Percentiles rank a stretch among this genome's conserved stretches.
Evolutionary conservation across 164 flowering plant genomes (phyloP).

Genomic region (Nymphaea colorata): DNA sequence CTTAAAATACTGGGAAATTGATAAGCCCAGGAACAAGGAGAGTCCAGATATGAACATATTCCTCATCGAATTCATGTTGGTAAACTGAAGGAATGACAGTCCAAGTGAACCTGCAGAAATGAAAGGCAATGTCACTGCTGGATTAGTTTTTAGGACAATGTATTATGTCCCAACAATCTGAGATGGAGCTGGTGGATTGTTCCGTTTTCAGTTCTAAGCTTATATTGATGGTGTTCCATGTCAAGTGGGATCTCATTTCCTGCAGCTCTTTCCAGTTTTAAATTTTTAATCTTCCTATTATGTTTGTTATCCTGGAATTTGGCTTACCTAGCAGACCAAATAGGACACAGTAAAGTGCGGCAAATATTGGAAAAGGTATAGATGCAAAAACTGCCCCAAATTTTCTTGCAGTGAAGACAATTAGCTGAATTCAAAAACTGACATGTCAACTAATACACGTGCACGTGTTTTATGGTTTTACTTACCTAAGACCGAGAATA

Average conservation of each 20-base stretch:
- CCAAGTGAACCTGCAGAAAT: constrained; percentile 9
- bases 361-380: constrained; percentile 23
- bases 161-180: not conserved
- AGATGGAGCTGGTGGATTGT: not conserved
- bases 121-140: not conserved
- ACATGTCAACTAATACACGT: not conserved
- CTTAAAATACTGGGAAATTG: constrained; percentile 22
- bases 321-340: constrained; percentile 27
- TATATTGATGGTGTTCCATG: not conserved
- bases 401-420: constrained; percentile 16
- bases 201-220: not conserved
- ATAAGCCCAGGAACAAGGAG: constrained; percentile 19
- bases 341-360: constrained; percentile 21
- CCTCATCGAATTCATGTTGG: constrained; percentile 23
- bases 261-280: too few relatives aligned
- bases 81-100: constrained; percentile 16
- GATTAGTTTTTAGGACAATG: not conserved
- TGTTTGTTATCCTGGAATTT: too few relatives aligned
- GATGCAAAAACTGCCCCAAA: constrained; percentile 31
- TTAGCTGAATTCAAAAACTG: not conserved
- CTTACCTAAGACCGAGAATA: constrained; percentile 61
- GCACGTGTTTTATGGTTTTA: not conserved
- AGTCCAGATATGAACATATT: constrained; percentile 19
- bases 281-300: too few relatives aligned
- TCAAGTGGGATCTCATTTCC: too few relatives aligned